Percentiles rank a stretch among this genome's conserved stretches.
These are phyloP conservation scores for Fusarium sp. DNA, from an alignment of 2,329 filamentous ascomycete species.

Conservation along the genomic window DNA sequence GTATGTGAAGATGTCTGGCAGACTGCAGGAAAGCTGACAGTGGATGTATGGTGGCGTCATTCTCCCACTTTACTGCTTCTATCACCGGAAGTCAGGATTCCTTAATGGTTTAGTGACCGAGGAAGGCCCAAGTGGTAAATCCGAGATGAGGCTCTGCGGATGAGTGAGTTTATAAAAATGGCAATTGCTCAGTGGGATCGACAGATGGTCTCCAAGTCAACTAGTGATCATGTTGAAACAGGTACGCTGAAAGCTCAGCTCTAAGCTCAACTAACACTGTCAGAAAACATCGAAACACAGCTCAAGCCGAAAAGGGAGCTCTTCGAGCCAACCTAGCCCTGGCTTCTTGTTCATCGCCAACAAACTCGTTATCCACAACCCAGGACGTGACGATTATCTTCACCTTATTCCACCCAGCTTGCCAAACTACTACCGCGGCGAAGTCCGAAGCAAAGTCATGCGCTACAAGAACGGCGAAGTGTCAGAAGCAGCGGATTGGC, in stretches of 20 bases:
- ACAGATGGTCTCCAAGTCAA: neutral
- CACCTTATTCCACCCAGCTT: conserved; percentile 49
- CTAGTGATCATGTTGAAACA: conserved; percentile 18
- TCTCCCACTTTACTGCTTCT: conserved; percentile 1
- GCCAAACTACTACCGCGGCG: conserved; percentile 41
- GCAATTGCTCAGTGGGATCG: neutral
- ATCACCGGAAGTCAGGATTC: conserved; percentile 1
- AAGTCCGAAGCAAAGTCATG: conserved; percentile 51
- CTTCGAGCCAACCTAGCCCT: conserved; percentile 7
- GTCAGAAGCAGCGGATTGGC: conserved; percentile 33
- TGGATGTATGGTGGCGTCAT: conserved; percentile 35
- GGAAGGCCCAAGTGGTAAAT: conserved; percentile 40
- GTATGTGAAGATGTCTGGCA: conserved; percentile 14
- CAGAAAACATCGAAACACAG: conserved; percentile 21
- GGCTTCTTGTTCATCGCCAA: conserved; percentile 57
- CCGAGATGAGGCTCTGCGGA: conserved; percentile 39
- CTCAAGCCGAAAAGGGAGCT: conserved; percentile 20
- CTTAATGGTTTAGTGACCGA: conserved; percentile 14
- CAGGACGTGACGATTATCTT: conserved; percentile 6
- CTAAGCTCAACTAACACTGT: conserved; percentile 8
- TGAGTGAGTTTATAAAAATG: conserved; percentile 35
- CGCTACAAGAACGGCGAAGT: conserved; percentile 51
- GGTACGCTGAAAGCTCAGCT: conserved; percentile 1
- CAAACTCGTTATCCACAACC: conserved; percentile 45
- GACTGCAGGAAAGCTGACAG: conserved; percentile 23